Base-by-base conservation (phyloP, 805 yeast genomes). In the Cyberlindnera maritima region DNA sequence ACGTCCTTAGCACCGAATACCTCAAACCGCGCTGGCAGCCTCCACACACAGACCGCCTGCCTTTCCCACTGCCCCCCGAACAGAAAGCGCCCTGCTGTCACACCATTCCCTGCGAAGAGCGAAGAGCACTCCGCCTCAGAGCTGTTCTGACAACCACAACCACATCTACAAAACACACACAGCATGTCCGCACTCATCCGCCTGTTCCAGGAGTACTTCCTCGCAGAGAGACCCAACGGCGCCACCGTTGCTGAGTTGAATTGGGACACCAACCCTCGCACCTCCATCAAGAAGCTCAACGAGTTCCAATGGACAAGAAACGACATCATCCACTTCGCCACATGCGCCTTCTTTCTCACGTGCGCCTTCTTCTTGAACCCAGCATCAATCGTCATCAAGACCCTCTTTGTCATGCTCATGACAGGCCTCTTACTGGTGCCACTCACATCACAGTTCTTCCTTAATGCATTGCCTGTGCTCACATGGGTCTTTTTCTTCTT, bases 401-500 rank as follows among this genome's bases (percentile, higher is more conserved):
- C 57, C 29, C 19, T 59, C 55, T 46, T 59, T 52, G 48, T 62
- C 66, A 35, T 69, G 71, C 40, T 76, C 20, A 68, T 79, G 34
- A 65, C 75, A 31, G 47, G 70, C 18, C 56, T 75, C 11, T 70
- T 86, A 50, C 68, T 85, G 42, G 59, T 90, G 13, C 98, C 98
- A 8, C 65, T 85, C 37, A 81, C 94, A 2, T 76, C 86, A 8
- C 97, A 92, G 65, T 89, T 91, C 63, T 88, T 88, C 65, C 72
- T 88, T 43, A 82, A 81, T 56, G 94, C 89, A 13, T 66, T 88
- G 60, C 97, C 97, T 3, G 81, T 92, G 19, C 77, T 84, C 46
- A 75, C 95, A 2, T 91, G 97, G 96, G 76, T 88, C 55, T 80
- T 89, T 20, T 74, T 92, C 43, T 91, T 83, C 67, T 89, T 86